These are phyloP conservation scores for Fraxinus xanthoxyloides DNA, from an alignment of 305 asterid genomes.

Conservation along the genomic window DNA sequence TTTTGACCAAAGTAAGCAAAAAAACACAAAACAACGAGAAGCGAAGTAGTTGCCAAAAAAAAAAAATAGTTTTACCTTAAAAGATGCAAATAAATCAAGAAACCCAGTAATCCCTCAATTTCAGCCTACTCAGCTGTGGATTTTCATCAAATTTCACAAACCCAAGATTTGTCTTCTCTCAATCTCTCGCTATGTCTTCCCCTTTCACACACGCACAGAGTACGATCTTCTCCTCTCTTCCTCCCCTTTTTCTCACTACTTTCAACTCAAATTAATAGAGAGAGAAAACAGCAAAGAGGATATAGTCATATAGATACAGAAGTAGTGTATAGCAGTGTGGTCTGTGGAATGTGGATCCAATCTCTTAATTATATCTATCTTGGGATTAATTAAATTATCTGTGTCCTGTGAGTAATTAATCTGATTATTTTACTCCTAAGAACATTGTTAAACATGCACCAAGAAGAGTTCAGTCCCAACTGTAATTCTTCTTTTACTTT, in stretches of 20 bases:
- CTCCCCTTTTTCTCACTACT: neutral
- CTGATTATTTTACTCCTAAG: neutral
- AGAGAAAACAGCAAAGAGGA: conserved; percentile 10
- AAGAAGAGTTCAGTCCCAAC: conserved; percentile 18
- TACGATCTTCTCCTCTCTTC: neutral
- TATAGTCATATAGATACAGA: neutral
- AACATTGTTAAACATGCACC: neutral
- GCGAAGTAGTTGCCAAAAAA: conserved; percentile 14
- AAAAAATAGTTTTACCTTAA: conserved; percentile 23
- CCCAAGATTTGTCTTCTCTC: conserved; percentile 26
- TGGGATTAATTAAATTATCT: neutral
- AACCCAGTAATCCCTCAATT: conserved; percentile 22
- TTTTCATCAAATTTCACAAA: conserved; percentile 25
- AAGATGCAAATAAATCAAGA: conserved; percentile 27
- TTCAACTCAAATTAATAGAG: neutral
- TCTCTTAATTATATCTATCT: conserved; percentile 15
- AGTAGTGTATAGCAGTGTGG: conserved; percentile 1
- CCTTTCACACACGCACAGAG: conserved; percentile 1
- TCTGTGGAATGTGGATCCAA: conserved; percentile 44
- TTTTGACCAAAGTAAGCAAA: conserved; percentile 17
- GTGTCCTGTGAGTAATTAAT: neutral
- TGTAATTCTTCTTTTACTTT: conserved; percentile 22
- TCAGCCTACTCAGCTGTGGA: conserved; percentile 27
- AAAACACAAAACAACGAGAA: conserved; percentile 17
- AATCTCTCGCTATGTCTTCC: conserved; percentile 16